A percentile compares a stretch with the other conserved stretches of the same genome.
These are phyloP conservation scores for Mycena rebaudengoi DNA, from an alignment of 768 basidiomycete species.

Conservation along the genomic window DNA sequence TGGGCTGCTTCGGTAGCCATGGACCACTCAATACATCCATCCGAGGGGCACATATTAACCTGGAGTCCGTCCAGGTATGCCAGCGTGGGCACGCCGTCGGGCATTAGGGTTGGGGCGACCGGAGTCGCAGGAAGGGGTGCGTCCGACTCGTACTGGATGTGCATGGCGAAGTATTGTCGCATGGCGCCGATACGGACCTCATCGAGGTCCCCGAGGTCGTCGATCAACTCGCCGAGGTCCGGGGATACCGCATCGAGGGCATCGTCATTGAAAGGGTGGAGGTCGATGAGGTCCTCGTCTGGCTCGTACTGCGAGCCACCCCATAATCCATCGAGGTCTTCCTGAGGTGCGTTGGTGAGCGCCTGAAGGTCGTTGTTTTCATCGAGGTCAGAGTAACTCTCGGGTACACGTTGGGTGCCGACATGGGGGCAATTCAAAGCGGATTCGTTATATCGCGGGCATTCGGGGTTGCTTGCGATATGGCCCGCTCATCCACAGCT, in stretches of 20 bases:
- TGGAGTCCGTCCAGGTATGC: background rate
- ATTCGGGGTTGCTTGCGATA: background rate
- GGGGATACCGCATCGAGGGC: background rate
- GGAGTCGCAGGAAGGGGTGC: background rate
- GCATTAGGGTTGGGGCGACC: background rate
- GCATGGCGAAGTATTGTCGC: background rate
- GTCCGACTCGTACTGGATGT: background rate
- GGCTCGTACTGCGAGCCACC: background rate
- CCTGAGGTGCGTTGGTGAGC: background rate
- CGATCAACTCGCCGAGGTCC: background rate
- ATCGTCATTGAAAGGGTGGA: background rate
- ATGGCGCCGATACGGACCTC: background rate
- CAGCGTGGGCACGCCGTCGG: too few relatives aligned
- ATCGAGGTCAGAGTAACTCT: background rate
- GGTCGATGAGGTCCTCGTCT: background rate
- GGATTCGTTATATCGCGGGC: background rate
- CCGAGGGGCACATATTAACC: too few relatives aligned
- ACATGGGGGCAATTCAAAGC: background rate
- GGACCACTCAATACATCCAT: too few relatives aligned
- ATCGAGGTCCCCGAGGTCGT: background rate
- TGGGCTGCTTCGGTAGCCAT: too few relatives aligned
- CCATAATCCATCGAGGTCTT: background rate
- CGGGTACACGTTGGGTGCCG: background rate
- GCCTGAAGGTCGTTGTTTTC: background rate
- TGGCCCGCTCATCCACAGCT: background rate